A percentile compares a stretch with the other conserved stretches of the same genome.
phyloP scores from a whole-genome alignment of 2,329 filamentous ascomycete species.

The Daldinia sp. region DNA sequence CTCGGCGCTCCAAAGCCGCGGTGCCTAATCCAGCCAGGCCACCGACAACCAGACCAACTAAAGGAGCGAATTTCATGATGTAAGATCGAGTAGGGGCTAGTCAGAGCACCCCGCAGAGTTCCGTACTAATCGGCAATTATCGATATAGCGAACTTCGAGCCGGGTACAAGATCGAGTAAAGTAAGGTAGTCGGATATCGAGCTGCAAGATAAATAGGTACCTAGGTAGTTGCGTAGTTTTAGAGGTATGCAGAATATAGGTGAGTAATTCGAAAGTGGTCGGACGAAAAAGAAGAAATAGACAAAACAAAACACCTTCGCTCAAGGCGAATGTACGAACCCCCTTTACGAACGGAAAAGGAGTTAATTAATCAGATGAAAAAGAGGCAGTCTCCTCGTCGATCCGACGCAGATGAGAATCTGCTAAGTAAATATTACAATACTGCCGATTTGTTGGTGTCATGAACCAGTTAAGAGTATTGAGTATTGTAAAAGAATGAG shows the following conservation, averaged over 20 bases:
- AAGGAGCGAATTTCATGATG: slow-evolving; percentile 60
- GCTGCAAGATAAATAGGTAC: not conserved
- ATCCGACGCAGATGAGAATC: not conserved
- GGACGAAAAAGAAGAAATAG: slow-evolving; percentile 3
- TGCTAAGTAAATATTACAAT: not conserved
- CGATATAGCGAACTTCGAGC: slow-evolving; percentile 2
- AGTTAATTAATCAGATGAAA: slow-evolving; percentile 10
- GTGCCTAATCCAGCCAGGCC: slow-evolving; percentile 60
- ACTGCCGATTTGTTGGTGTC: not conserved
- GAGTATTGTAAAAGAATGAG: not conserved
- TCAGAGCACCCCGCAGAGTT: not conserved
- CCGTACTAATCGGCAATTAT: slow-evolving; percentile 7
- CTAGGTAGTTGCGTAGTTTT: not conserved
- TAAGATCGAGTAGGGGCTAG: slow-evolving; percentile 14
- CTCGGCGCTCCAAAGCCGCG: slow-evolving; percentile 64
- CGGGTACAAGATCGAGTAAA: not conserved
- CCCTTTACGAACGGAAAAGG: slow-evolving; percentile 31
- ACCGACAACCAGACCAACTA: slow-evolving; percentile 58
- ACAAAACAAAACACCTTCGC: slow-evolving; percentile 25
- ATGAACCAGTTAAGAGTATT: not conserved
- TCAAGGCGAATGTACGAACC: slow-evolving; percentile 32
- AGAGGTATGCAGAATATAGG: not conserved
- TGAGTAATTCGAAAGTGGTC: not conserved
- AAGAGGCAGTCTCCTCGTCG: not conserved
- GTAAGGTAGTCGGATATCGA: slow-evolving; percentile 6